phyloP scores from a whole-genome alignment of 2,329 filamentous ascomycete species.

The Beauveria scarabaeidicola region DNA sequence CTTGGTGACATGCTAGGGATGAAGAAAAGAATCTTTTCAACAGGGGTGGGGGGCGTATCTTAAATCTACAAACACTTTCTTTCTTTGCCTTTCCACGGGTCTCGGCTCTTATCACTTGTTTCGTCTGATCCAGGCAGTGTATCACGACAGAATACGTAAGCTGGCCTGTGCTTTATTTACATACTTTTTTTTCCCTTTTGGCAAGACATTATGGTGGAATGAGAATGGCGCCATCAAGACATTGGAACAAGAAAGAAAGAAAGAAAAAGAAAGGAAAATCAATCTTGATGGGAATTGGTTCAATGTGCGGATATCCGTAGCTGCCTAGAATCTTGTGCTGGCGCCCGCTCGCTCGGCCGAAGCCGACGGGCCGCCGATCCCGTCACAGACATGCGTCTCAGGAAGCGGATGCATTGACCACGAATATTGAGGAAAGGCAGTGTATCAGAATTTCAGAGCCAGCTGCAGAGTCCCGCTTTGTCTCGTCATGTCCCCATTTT shows the following conservation, averaged over 20 bases:
- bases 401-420: background rate
- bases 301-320: too few relatives aligned
- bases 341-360: background rate
- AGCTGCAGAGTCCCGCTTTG: background rate
- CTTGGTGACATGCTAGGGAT: background rate
- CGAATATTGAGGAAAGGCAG: background rate
- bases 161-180: background rate
- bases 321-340: too few relatives aligned
- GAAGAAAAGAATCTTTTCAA: too few relatives aligned
- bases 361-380: background rate
- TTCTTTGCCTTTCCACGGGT: background rate
- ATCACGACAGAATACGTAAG: too few relatives aligned
- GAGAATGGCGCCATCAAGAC: too few relatives aligned
- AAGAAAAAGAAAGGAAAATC: too few relatives aligned
- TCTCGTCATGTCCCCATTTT: too few relatives aligned
- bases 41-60: too few relatives aligned
- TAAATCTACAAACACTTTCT: background rate
- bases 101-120: background rate
- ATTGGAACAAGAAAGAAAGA: too few relatives aligned
- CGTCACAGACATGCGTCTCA: background rate
- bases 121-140: background rate
- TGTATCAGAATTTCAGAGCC: too few relatives aligned
- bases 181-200: background rate
- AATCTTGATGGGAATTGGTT: too few relatives aligned
- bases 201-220: too few relatives aligned